A percentile compares a stretch with the other conserved stretches of the same genome.
Evolutionary conservation across 2,329 filamentous ascomycete species (phyloP).

Genomic region (Fusarium stilboides): DNA sequence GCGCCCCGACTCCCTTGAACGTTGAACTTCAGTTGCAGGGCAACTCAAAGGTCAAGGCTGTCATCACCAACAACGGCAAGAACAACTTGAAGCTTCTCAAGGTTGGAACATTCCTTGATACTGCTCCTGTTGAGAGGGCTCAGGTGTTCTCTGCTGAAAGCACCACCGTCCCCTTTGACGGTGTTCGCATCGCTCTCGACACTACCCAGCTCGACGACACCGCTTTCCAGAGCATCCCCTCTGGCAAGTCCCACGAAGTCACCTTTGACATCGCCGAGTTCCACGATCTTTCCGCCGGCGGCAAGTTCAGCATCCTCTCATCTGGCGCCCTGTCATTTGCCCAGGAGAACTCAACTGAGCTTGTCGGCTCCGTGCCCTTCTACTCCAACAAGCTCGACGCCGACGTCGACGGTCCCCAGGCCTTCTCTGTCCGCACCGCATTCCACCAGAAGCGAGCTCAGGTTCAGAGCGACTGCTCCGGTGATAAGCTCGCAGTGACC

Average conservation of each 20-base stretch:
- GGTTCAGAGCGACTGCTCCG: slow-evolving; percentile 69
- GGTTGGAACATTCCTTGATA: slow-evolving; percentile 68
- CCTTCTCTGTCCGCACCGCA: slow-evolving; percentile 64
- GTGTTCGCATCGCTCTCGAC: slow-evolving; percentile 66
- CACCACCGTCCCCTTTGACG: slow-evolving; percentile 65
- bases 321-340: slow-evolving; percentile 71
- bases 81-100: slow-evolving; percentile 66
- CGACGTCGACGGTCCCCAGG: slow-evolving; percentile 69
- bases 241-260: slow-evolving; percentile 66
- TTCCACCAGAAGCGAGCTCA: slow-evolving; percentile 67
- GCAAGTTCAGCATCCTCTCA: slow-evolving; percentile 70
- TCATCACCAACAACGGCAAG: slow-evolving; percentile 67
- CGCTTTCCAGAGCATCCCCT: slow-evolving; percentile 65
- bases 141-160: slow-evolving; percentile 62
- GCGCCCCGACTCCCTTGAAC: slow-evolving; percentile 59
- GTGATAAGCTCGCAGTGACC: slow-evolving; percentile 61
- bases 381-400: slow-evolving; percentile 72
- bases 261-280: slow-evolving; percentile 70
- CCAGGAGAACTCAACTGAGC: slow-evolving; percentile 64
- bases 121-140: slow-evolving; percentile 68
- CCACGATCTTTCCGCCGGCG: slow-evolving; percentile 67
- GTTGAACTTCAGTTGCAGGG: slow-evolving; percentile 64
- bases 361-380: slow-evolving; percentile 70
- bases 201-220: slow-evolving; percentile 61
- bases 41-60: slow-evolving; percentile 69